Base-by-base conservation (phyloP, 23 red algal genomes). In the Gracilaria vermiculophylla region DNA sequence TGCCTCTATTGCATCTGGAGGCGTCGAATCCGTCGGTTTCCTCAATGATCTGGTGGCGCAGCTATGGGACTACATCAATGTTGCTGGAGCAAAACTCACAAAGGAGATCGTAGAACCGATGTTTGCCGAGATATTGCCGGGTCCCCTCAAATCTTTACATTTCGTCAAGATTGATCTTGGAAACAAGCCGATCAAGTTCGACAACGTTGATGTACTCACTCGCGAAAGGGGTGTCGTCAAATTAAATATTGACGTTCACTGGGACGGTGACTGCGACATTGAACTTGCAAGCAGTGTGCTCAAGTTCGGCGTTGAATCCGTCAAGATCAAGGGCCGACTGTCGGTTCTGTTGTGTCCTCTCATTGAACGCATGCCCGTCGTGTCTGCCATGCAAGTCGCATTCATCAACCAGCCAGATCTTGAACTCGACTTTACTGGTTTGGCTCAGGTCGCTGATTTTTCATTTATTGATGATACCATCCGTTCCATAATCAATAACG, bases 81-180 rank as follows among this genome's bases (percentile, higher is more conserved):
- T 79, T 23, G 79, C 71, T 45, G 72, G 52, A 48, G 78, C 44
- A 23, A 83, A 42, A 27, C 69, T 85, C 33, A 69, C 73, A 51
- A 93, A 93, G 55, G 52, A 78, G 52, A 85, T 85, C 34, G 90
- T 93, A 31, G 90, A 93, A 66, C 90, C 90, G 6, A 84, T 93
- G 52, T 84, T 93, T 60, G 75, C 52, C 14, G 90, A 78, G 60
- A 62, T 85, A 69, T 39, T 93, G 5, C 90, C 90, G 34, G 79
- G 80, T 48, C 81, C 80, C n/a, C 81, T 93, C 31, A 70, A 67
- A 36, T 76, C 79, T 1, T 42, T 93, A 27, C 69, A 84, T 45
- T 93, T 93, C 42, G 73, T 21, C 23, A 93, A 93, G 69, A 84
- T 93, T 80, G 79, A 84, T 69, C 39, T 93, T 13, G 90, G 90